phyloP scores from a whole-genome alignment of 2,329 filamentous ascomycete species.

The Cladophialophora carrionii region DNA sequence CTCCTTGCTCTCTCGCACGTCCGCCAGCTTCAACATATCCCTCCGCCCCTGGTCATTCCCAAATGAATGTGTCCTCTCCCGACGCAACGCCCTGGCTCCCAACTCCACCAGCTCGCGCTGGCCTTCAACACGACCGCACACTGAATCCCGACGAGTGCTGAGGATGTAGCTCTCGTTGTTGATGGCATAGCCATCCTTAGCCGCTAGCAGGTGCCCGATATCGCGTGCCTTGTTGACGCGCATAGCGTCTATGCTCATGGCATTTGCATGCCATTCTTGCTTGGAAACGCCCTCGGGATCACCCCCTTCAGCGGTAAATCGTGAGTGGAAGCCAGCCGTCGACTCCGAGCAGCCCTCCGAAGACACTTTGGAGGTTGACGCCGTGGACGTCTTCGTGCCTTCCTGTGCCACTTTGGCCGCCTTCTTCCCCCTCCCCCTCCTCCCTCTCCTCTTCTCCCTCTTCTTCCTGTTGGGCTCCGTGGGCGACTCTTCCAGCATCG shows the following conservation, averaged over 20 bases:
- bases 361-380: background rate
- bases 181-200: conserved; percentile 27
- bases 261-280: conserved; percentile 24
- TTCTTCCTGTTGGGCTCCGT: background rate
- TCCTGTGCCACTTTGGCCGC: conserved; percentile 1
- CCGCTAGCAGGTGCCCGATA: conserved; percentile 28
- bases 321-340: background rate
- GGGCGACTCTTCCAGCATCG: background rate
- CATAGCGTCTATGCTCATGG: conserved; percentile 8
- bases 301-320: conserved; percentile 13
- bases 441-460: background rate
- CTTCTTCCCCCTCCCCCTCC: background rate
- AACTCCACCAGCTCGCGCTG: conserved; percentile 24
- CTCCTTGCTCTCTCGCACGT: conserved; percentile 23
- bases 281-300: conserved; percentile 24
- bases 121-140: conserved; percentile 25
- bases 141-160: conserved; percentile 24
- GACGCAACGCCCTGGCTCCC: background rate
- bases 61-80: conserved; percentile 25
- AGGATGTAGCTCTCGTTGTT: conserved; percentile 21
- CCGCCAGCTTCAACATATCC: conserved; percentile 29
- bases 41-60: conserved; percentile 21
- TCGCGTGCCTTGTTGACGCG: conserved; percentile 19
- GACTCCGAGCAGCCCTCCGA: too few relatives aligned
- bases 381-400: background rate